phyloP scores from a whole-genome alignment of 2,329 filamentous ascomycete species.

The Onygena corvina region DNA sequence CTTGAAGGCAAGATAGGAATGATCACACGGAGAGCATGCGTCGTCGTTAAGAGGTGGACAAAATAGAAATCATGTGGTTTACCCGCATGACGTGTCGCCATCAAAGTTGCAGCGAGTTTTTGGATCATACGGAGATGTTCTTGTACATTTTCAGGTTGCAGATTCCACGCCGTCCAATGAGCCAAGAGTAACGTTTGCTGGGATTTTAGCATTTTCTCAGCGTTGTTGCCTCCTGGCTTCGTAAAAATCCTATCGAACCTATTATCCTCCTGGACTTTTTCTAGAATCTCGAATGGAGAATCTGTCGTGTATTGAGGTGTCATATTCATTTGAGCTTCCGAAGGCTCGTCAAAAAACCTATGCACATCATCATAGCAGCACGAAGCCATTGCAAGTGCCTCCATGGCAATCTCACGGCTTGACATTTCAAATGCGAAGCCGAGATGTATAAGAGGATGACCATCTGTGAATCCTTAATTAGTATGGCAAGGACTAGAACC shows the following conservation, averaged over 20 bases:
- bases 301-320: conserved; percentile 45
- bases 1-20: conserved; percentile 62
- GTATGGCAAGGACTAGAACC: neutral
- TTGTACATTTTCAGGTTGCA: conserved; percentile 26
- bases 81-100: conserved; percentile 28
- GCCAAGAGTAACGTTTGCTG: conserved; percentile 62
- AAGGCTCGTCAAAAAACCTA: conserved; percentile 56
- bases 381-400: conserved; percentile 61
- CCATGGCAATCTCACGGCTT: conserved; percentile 74
- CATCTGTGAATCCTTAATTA: conserved; percentile 45
- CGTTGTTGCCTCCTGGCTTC: conserved; percentile 48
- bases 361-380: conserved; percentile 47
- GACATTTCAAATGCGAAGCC: conserved; percentile 87
- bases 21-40: conserved; percentile 76
- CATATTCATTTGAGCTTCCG: conserved; percentile 46
- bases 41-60: conserved; percentile 69
- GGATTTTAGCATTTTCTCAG: conserved; percentile 55
- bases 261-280: conserved; percentile 55
- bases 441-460: conserved; percentile 84
- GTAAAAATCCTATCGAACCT: conserved; percentile 57
- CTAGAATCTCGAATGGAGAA: conserved; percentile 58
- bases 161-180: conserved; percentile 77
- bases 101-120: conserved; percentile 37
- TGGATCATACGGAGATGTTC: conserved; percentile 63
- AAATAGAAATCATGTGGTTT: conserved; percentile 70